A percentile compares a stretch with the other conserved stretches of the same genome.
These are phyloP conservation scores for Escallonia rubra DNA, from an alignment of 129 eudicot species.

Conservation along the genomic window DNA sequence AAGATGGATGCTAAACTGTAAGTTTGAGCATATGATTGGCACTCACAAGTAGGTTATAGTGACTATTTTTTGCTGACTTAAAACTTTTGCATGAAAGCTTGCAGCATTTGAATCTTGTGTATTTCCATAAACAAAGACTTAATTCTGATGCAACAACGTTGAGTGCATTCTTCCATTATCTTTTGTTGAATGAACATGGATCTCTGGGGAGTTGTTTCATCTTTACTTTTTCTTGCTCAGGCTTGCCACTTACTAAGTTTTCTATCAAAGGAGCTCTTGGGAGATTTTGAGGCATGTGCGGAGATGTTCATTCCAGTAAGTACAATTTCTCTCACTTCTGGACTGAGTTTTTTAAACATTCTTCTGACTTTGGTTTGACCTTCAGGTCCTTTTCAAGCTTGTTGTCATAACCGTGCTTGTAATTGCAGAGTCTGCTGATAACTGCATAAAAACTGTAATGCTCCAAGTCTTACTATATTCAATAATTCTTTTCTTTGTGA, in stretches of 20 bases:
- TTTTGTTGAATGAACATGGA: neutral
- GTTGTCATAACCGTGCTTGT: slow-evolving; percentile 99
- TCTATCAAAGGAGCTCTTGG: slow-evolving; percentile 89
- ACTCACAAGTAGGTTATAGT: no score
- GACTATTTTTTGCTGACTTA: no score
- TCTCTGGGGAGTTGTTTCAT: slow-evolving; percentile 1
- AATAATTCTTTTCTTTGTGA: no score
- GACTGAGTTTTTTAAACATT: slow-evolving; percentile 8
- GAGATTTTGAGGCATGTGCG: slow-evolving; percentile 92
- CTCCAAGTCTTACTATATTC: neutral
- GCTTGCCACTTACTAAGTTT: slow-evolving; percentile 86
- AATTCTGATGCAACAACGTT: neutral
- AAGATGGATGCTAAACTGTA: no score
- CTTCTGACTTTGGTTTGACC: slow-evolving; percentile 36
- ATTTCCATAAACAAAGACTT: neutral
- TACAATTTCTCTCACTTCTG: slow-evolving; percentile 5
- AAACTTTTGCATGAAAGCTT: neutral
- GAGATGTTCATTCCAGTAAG: slow-evolving; percentile 94
- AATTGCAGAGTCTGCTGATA: slow-evolving; percentile 95
- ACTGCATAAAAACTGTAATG: slow-evolving; percentile 92
- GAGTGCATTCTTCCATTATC: neutral
- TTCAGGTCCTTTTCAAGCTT: slow-evolving; percentile 98
- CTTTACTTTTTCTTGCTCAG: slow-evolving; percentile 29
- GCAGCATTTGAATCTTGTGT: neutral
- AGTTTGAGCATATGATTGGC: no score